phyloP scores from a whole-genome alignment of 768 basidiomycete genomes.

The Trametes cingulata region DNA sequence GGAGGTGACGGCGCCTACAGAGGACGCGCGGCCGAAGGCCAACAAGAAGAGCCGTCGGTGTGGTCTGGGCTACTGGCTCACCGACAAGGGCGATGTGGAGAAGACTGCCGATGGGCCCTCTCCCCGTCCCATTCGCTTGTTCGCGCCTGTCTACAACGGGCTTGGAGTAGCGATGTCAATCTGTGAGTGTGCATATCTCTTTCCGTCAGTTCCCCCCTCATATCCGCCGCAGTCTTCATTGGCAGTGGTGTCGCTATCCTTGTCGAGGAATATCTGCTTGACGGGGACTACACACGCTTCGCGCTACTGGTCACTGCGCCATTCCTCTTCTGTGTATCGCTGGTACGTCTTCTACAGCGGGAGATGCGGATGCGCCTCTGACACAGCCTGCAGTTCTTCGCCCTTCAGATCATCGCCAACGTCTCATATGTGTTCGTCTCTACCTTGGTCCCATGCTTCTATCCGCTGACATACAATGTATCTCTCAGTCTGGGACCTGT shows the following conservation, averaged over 20 bases:
- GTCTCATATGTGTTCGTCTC: constrained; percentile 62
- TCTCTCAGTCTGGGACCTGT: constrained; percentile 72
- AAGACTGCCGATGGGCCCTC: constrained; percentile 40
- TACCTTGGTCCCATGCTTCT: neutral
- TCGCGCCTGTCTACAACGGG: constrained; percentile 74
- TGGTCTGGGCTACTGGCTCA: constrained; percentile 29
- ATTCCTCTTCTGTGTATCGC: constrained; percentile 72
- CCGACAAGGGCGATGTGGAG: constrained; percentile 49
- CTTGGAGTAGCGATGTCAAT: constrained; percentile 62
- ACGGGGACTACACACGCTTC: constrained; percentile 64
- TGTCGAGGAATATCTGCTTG: constrained; percentile 67
- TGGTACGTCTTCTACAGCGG: constrained; percentile 46
- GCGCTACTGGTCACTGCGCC: constrained; percentile 65
- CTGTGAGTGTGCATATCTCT: constrained; percentile 44
- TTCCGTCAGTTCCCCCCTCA: neutral
- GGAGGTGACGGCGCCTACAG: constrained; percentile 20
- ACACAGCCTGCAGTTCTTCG: constrained; percentile 58
- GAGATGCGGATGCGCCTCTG: neutral
- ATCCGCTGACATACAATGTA: neutral
- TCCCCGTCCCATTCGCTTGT: constrained; percentile 47
- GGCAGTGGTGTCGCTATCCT: constrained; percentile 57
- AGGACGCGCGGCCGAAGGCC: constrained; percentile 3
- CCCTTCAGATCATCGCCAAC: constrained; percentile 63
- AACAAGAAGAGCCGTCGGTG: constrained; percentile 26
- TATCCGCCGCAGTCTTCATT: constrained; percentile 56